Percentiles rank a stretch among this genome's conserved stretches.
phyloP scores from a whole-genome alignment of 1,139 yeast species.

The Meyerozyma sp. region DNA sequence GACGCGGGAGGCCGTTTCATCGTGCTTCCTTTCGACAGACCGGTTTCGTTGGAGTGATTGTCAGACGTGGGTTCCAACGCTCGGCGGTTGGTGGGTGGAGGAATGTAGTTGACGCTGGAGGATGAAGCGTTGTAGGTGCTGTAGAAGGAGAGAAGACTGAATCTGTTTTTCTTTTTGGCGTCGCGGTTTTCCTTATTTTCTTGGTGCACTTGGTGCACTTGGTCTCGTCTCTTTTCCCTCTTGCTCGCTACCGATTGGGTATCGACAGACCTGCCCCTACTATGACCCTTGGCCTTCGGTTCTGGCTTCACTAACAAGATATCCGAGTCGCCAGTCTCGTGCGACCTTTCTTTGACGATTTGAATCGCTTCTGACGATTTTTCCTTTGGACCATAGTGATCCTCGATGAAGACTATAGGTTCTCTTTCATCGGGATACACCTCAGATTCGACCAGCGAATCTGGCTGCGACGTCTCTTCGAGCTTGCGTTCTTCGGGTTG shows the following conservation, averaged over 20 bases:
- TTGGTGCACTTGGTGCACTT: constrained; percentile 2
- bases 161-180: constrained; percentile 41
- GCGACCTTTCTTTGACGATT: constrained; percentile 5
- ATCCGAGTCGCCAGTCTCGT: constrained; percentile 4
- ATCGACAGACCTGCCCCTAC: neutral
- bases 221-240: constrained; percentile 9
- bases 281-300: neutral
- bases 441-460: constrained; percentile 2
- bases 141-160: constrained; percentile 51
- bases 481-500: neutral
- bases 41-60: neutral
- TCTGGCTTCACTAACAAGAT: neutral
- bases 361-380: constrained; percentile 3
- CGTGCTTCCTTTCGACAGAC: neutral
- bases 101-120: constrained; percentile 11
- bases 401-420: constrained; percentile 3
- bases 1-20: neutral
- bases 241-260: neutral
- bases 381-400: constrained; percentile 3
- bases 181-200: constrained; percentile 25
- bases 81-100: constrained; percentile 14
- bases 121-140: constrained; percentile 27
- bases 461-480: neutral
- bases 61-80: constrained; percentile 40
- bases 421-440: constrained; percentile 1